phyloP scores from a whole-genome alignment of 352 stramenopile species.

The Phytophthora pisi region DNA sequence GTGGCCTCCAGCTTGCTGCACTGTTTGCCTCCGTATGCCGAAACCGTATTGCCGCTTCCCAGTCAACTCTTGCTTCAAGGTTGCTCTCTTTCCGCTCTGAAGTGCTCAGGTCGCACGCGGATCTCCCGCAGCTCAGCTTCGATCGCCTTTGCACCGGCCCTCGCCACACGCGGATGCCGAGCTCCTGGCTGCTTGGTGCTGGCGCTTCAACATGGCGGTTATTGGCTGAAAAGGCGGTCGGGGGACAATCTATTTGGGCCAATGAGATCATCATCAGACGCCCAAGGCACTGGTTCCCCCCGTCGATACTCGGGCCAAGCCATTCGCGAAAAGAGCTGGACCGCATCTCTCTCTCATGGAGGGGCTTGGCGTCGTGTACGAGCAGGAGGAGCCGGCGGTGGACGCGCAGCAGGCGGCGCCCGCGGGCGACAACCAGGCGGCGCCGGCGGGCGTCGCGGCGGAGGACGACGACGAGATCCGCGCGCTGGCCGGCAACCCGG shows the following conservation, averaged over 20 bases:
- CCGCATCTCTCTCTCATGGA: conserved; percentile 52
- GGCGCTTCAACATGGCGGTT: too few species aligned
- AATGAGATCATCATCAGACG: neutral
- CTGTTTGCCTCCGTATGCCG: neutral
- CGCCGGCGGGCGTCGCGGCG: conserved; percentile 6
- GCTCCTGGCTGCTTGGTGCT: neutral
- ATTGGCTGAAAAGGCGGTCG: too few species aligned
- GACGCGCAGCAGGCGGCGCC: conserved; percentile 28
- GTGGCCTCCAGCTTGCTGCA: too few species aligned
- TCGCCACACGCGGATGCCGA: conserved; percentile 17
- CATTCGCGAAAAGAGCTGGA: conserved; percentile 27
- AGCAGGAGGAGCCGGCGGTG: conserved; percentile 65
- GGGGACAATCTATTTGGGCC: neutral
- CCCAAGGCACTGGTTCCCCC: neutral
- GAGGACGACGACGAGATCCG: conserved; percentile 80
- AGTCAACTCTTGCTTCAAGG: conserved; percentile 16
- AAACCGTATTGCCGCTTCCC: conserved; percentile 11
- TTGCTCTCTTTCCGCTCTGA: conserved; percentile 15
- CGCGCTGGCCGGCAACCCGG: conserved; percentile 63
- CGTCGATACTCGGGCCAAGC: neutral
- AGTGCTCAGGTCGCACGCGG: neutral
- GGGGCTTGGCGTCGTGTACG: conserved; percentile 76
- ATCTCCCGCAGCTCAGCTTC: conserved; percentile 14
- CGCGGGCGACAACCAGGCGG: conserved; percentile 10
- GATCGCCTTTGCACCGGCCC: neutral